A percentile compares a stretch with the other conserved stretches of the same genome.
These are phyloP conservation scores for Neltuma alba DNA, from an alignment of 306 rosid species.

Conservation along the genomic window DNA sequence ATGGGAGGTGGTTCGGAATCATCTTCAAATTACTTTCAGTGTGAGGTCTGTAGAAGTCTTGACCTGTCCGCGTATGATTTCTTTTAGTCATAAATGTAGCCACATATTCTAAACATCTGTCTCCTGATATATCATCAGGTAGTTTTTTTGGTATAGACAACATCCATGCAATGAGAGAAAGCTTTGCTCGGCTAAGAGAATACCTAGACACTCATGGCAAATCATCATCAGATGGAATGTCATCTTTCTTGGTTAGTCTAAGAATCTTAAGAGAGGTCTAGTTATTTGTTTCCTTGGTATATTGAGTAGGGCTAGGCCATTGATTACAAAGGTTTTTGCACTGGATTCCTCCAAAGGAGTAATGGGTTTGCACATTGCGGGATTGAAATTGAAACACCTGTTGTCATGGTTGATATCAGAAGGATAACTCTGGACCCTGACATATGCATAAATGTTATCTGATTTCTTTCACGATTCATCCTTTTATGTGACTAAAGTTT, in stretches of 20 bases:
- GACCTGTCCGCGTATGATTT: conserved; percentile 35
- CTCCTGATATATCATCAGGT: conserved; percentile 52
- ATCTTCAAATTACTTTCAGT: conserved; percentile 87
- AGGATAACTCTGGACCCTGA: neutral
- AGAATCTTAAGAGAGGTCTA: conserved; percentile 27
- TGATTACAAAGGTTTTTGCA: neutral
- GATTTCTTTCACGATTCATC: neutral
- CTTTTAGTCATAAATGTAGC: conserved; percentile 16
- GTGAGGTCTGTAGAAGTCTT: conserved; percentile 67
- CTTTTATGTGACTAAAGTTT: neutral
- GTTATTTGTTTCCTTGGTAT: conserved; percentile 25
- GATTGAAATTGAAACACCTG: conserved; percentile 3
- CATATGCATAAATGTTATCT: neutral
- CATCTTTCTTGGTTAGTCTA: conserved; percentile 90
- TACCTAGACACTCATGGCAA: conserved; percentile 87
- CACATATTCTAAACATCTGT: conserved; percentile 18
- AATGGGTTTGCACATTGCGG: conserved; percentile 5
- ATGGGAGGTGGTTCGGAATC: conserved; percentile 99
- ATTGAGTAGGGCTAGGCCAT: conserved; percentile 25
- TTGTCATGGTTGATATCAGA: neutral
- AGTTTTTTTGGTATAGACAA: conserved; percentile 96
- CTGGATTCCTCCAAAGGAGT: neutral
- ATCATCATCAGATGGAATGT: conserved; percentile 95
- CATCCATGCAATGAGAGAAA: conserved; percentile 97
- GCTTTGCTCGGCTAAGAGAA: conserved; percentile 91